Evolutionary conservation across 2,329 filamentous ascomycete genomes (phyloP).

Genomic region (Aspergillus clavatus): DNA sequence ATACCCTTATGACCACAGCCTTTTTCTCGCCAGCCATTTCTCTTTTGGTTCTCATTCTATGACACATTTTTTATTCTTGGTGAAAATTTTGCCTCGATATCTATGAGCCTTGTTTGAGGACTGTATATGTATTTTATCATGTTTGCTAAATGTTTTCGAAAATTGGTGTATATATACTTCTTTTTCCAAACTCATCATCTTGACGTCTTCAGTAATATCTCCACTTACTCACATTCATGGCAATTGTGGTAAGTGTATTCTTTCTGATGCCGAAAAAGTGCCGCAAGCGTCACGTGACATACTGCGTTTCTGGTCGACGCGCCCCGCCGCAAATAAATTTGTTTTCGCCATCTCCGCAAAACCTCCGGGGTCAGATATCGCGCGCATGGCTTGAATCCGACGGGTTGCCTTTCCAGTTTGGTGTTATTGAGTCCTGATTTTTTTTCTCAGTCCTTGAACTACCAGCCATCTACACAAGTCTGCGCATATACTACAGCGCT

Average conservation of each 20-base stretch:
- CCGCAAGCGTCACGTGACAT: slow-evolving; percentile 19
- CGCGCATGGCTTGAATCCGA: background rate
- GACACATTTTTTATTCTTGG: background rate
- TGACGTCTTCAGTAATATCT: too few relatives aligned
- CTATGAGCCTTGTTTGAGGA: background rate
- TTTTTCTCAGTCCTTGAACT: background rate
- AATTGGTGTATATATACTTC: background rate
- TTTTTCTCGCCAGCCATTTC: slow-evolving; percentile 16
- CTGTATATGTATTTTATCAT: background rate
- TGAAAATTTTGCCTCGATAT: background rate
- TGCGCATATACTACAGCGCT: background rate
- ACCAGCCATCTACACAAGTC: background rate
- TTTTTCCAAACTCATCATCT: too few relatives aligned
- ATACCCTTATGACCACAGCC: slow-evolving; percentile 27
- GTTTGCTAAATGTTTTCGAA: background rate
- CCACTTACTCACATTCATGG: too few relatives aligned
- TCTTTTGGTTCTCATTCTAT: slow-evolving; percentile 7
- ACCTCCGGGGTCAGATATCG: slow-evolving; percentile 16
- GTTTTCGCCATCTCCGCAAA: slow-evolving; percentile 29
- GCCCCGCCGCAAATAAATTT: slow-evolving; percentile 32
- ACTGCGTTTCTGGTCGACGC: slow-evolving; percentile 10
- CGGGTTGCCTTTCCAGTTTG: background rate
- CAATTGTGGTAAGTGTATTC: too few relatives aligned
- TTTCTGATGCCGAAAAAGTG: background rate
- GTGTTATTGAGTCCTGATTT: background rate